phyloP scores from a whole-genome alignment of 2,329 filamentous ascomycete species.

The Ophiostoma sp. region DNA sequence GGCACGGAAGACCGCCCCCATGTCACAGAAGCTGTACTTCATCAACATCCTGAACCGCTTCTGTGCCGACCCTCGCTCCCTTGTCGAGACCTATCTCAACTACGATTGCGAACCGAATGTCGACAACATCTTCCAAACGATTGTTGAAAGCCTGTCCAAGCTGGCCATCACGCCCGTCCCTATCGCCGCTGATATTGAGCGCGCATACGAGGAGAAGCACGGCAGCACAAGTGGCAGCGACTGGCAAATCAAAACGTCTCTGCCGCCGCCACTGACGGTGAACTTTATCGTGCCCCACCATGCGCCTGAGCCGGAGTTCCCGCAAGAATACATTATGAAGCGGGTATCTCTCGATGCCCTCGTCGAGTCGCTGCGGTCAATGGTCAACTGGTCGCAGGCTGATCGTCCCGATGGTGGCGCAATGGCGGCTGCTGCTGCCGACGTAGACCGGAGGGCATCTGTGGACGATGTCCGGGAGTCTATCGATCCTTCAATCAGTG shows the following conservation, averaged over 20 bases:
- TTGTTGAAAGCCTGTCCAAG: slow-evolving; percentile 90
- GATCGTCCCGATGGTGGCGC: slow-evolving; percentile 58
- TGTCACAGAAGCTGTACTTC: slow-evolving; percentile 90
- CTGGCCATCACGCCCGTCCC: slow-evolving; percentile 78
- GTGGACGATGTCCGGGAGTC: slow-evolving; percentile 64
- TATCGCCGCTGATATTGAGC: slow-evolving; percentile 75
- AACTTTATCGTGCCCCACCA: slow-evolving; percentile 65
- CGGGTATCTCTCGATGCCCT: slow-evolving; percentile 84
- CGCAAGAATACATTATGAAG: slow-evolving; percentile 89
- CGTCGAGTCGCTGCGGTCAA: slow-evolving; percentile 82
- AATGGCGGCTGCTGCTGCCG: slow-evolving; percentile 39
- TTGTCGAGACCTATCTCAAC: slow-evolving; percentile 96
- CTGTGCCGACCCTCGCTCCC: slow-evolving; percentile 78
- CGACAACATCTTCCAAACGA: slow-evolving; percentile 94
- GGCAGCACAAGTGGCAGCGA: slow-evolving; percentile 64
- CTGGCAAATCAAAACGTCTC: slow-evolving; percentile 81
- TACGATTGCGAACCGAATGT: slow-evolving; percentile 96
- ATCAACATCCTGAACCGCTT: slow-evolving; percentile 82
- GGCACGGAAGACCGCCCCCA: slow-evolving; percentile 80
- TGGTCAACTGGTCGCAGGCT: slow-evolving; percentile 84
- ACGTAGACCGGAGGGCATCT: slow-evolving; percentile 56
- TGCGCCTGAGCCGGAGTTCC: slow-evolving; percentile 69
- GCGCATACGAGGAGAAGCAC: slow-evolving; percentile 80
- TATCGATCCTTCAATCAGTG: slow-evolving; percentile 67
- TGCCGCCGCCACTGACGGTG: slow-evolving; percentile 84